phyloP scores from a whole-genome alignment of 2,329 filamentous ascomycete species.

The Beauveria pseudobassiana region DNA sequence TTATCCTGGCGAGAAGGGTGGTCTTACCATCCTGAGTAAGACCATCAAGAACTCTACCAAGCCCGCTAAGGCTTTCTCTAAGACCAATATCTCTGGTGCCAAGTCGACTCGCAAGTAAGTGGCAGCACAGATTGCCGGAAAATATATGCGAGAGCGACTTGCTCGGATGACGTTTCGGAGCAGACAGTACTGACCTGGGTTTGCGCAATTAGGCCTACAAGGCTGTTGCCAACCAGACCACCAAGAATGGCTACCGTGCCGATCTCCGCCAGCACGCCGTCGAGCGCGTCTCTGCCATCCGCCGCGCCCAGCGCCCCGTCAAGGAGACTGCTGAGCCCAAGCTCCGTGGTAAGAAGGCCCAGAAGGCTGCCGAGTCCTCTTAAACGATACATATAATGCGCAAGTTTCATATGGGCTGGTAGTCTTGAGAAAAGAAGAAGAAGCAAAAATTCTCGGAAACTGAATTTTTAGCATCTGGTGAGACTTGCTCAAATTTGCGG shows the following conservation, averaged over 20 bases:
- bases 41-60: slow-evolving; percentile 64
- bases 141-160: not conserved
- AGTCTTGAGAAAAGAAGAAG: not conserved
- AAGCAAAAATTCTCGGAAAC: not conserved
- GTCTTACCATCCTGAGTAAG: slow-evolving; percentile 78
- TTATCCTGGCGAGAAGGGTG: slow-evolving; percentile 71
- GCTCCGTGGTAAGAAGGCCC: slow-evolving; percentile 71
- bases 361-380: slow-evolving; percentile 51
- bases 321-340: slow-evolving; percentile 70
- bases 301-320: slow-evolving; percentile 67
- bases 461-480: not conserved
- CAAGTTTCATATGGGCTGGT: not conserved
- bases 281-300: slow-evolving; percentile 79
- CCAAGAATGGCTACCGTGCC: slow-evolving; percentile 78
- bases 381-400: slow-evolving; percentile 5
- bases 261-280: slow-evolving; percentile 74
- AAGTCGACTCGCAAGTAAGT: slow-evolving; percentile 65
- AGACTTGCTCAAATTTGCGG: not conserved
- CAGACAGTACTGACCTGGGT: slow-evolving; percentile 17
- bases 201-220: slow-evolving; percentile 64
- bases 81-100: slow-evolving; percentile 61
- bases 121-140: no score
- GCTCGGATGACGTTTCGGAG: not conserved
- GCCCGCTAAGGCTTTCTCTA: slow-evolving; percentile 60
- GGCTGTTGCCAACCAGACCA: slow-evolving; percentile 71